Base-by-base conservation (phyloP, 2,329 filamentous ascomycete genomes). In the Fusarium bactridioides region DNA sequence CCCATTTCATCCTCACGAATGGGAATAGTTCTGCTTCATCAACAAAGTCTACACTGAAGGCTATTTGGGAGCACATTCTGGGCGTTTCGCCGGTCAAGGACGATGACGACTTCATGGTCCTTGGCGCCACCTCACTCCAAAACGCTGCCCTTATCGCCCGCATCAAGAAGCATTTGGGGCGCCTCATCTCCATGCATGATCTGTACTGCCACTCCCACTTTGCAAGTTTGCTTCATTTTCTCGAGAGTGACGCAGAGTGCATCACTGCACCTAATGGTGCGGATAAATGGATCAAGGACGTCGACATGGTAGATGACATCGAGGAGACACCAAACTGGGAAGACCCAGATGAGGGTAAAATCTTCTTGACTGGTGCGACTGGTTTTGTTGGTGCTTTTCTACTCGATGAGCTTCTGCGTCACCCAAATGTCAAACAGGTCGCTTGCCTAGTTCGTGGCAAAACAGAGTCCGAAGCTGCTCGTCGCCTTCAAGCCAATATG, bases 101-200 rank as follows among this genome's bases (percentile, higher is more conserved):
- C 6, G 16, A 55, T n/a, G 58, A 61, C 18, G 58, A 55, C 23
- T 61, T 43, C 29, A 55, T 61, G 38, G 48, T 48, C 19, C 38
- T 61, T 11, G 58, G 58, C 7, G 58, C 58, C 15, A 61, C 58
- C 11, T 61, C 58, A 4, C 38, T 61, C 7, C 58, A 61, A 37
- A 61, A 61, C 37, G 58, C 58, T 31, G 48, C 58, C 37, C 58
- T 61, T 11, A 44, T 61, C 11, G 58, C 58, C 44, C 29, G 23
- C 19, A 61, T 61, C 11, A 61, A 55, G 37, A 61, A 55, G 38
- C 37, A 61, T 7, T 15, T 55, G 0, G 58, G 58, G 0, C 48
- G 58, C 9, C 58, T 61, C 16, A 55, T 61, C 6, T 61, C 58
- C 16, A 61, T 61, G 58, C 48, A 61, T 44, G 58, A 61, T 11